Conservation (phyloP, 805 yeast genomes). For the Peterozyma xylosa region DNA sequence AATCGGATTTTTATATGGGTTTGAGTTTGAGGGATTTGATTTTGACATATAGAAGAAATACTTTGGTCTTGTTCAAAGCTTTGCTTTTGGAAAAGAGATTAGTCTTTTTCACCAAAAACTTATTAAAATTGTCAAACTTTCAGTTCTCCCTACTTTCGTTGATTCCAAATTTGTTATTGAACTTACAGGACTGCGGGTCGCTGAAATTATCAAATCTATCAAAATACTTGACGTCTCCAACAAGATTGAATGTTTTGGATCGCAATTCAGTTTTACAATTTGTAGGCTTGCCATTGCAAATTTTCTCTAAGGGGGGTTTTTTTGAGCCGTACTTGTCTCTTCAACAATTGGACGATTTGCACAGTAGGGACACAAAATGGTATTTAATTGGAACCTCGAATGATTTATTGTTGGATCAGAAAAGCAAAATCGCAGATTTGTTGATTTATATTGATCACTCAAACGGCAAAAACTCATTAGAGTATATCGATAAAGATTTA, state of each 20-base stretch:
- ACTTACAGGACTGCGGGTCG: slow-evolving; percentile 72
- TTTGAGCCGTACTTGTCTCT: slow-evolving; percentile 93
- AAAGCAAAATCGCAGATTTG: slow-evolving; percentile 55
- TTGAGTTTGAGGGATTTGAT: slow-evolving; percentile 63
- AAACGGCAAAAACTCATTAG: slow-evolving; percentile 26
- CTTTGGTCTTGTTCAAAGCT: slow-evolving; percentile 67
- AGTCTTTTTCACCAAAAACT: slow-evolving; percentile 69
- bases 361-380: slow-evolving; percentile 45
- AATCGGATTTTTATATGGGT: slow-evolving; percentile 64
- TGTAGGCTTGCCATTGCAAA: slow-evolving; percentile 80
- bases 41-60: slow-evolving; percentile 46
- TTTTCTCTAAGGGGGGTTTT: slow-evolving; percentile 80
- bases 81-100: slow-evolving; percentile 68
- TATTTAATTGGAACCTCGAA: slow-evolving; percentile 86
- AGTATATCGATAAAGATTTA: slow-evolving; percentile 35
- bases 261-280: slow-evolving; percentile 69
- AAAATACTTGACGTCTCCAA: slow-evolving; percentile 45
- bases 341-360: slow-evolving; percentile 78
- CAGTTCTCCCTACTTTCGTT: slow-evolving; percentile 81
- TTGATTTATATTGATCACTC: slow-evolving; percentile 58
- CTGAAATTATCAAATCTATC: slow-evolving; percentile 53
- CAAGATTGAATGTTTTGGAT: slow-evolving; percentile 69
- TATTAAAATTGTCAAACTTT: slow-evolving; percentile 72
- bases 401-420: slow-evolving; percentile 64
- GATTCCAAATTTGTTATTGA: slow-evolving; percentile 71